Conservation (phyloP, 2,329 filamentous ascomycete genomes). For the Ilyonectria sp. region DNA sequence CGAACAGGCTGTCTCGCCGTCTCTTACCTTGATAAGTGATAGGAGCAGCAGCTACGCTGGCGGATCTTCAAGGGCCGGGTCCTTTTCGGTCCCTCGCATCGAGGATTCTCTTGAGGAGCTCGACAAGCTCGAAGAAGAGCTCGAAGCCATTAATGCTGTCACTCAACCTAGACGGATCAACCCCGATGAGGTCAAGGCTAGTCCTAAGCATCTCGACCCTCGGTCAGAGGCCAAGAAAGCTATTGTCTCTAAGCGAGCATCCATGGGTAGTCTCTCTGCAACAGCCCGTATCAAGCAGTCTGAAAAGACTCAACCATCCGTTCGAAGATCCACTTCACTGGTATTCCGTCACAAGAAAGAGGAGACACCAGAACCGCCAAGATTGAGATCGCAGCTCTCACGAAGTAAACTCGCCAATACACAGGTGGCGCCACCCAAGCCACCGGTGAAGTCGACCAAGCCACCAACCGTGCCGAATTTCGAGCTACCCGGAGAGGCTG, state of each 20-base stretch:
- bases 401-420: slow-evolving; percentile 38
- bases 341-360: slow-evolving; percentile 52
- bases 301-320: slow-evolving; percentile 53
- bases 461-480: slow-evolving; percentile 69
- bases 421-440: slow-evolving; percentile 55
- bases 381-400: slow-evolving; percentile 30
- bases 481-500: slow-evolving; percentile 74
- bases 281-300: slow-evolving; percentile 60
- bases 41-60: slow-evolving; percentile 54
- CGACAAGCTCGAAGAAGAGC: slow-evolving; percentile 73
- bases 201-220: slow-evolving; percentile 37
- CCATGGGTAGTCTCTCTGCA: slow-evolving; percentile 53
- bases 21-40: slow-evolving; percentile 50
- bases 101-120: slow-evolving; percentile 76
- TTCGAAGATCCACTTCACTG: slow-evolving; percentile 61
- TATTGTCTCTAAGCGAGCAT: slow-evolving; percentile 45
- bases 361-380: slow-evolving; percentile 33
- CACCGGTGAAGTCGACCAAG: slow-evolving; percentile 67
- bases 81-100: slow-evolving; percentile 64
- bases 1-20: slow-evolving; percentile 53
- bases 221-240: slow-evolving; percentile 33
- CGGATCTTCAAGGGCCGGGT: slow-evolving; percentile 50
- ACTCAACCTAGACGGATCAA: slow-evolving; percentile 53
- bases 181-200: slow-evolving; percentile 36
- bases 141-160: slow-evolving; percentile 67